Evolutionary conservation across 345 rosid species (phyloP).

Genomic region (Noccaea bulbosa): DNA sequence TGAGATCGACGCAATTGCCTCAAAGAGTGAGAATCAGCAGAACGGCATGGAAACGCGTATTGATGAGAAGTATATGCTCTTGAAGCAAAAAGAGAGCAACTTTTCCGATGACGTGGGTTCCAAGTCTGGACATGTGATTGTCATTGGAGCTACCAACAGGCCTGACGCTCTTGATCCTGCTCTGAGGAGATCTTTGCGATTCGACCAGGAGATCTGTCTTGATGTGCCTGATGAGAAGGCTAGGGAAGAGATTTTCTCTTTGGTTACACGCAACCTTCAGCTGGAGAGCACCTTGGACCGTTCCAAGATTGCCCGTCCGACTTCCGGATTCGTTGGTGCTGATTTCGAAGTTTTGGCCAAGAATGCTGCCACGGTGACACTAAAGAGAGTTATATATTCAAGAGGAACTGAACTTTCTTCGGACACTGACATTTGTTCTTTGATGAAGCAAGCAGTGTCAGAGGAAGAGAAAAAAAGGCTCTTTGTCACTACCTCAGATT

Average conservation of each 20-base stretch:
- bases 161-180: slow-evolving; percentile 73
- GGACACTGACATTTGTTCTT: slow-evolving; percentile 36
- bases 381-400: slow-evolving; percentile 47
- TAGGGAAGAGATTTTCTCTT: slow-evolving; percentile 61
- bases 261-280: slow-evolving; percentile 48
- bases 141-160: slow-evolving; percentile 76
- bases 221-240: slow-evolving; percentile 67
- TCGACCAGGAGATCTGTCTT: slow-evolving; percentile 60
- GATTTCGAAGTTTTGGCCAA: slow-evolving; percentile 59
- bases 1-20: slow-evolving; percentile 73
- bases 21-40: slow-evolving; percentile 66
- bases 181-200: slow-evolving; percentile 67
- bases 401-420: slow-evolving; percentile 46
- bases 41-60: slow-evolving; percentile 68
- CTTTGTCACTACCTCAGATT: slow-evolving; percentile 58
- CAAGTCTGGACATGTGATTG: slow-evolving; percentile 60
- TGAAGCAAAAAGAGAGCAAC: slow-evolving; percentile 1
- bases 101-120: slow-evolving; percentile 27
- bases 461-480: slow-evolving; percentile 60
- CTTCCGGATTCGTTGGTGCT: slow-evolving; percentile 78
- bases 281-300: slow-evolving; percentile 52
- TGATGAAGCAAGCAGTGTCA: slow-evolving; percentile 31
- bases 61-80: slow-evolving; percentile 50
- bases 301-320: slow-evolving; percentile 55
- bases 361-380: slow-evolving; percentile 62